Evolutionary conservation across 176 grass and related monocot genomes (phyloP), one percentile per base, ranked within the genome.

Genomic region (Avena eriantha): DNA sequence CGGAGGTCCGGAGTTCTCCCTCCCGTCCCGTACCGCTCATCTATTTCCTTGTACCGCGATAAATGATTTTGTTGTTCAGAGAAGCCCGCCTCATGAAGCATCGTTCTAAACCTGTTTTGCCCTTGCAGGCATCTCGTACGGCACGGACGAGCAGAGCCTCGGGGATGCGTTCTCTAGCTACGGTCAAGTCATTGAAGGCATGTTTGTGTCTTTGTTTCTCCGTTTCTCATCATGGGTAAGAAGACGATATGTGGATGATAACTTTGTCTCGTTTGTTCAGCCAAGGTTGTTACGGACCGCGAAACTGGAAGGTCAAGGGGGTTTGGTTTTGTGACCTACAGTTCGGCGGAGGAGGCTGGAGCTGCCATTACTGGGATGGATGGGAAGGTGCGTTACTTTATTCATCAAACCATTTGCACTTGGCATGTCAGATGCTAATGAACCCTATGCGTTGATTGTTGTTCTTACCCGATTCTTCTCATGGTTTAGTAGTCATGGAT

Each of bases 301-400:
- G 88, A 90, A 21, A 80, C 87, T 10, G 93, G 90, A 33, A 86
- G 93, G 26, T 95, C 93, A 2, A 95, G 93, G 70, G 93, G 90
- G 21, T 95, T 95, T 84, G 93, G 85, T 55, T 95, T 95, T 60
- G 93, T 95, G 33, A 95, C 88, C 13, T 95, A 83, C 83, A 86
- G 90, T 47, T 88, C 90, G 18, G 48, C 34, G 0, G 93, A 95
- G 12, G 85, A 95, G 55, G 90, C 90, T 14, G 81, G 82, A 19
- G 36, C 88, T 86, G 90, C 93, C 26, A 85, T 95, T 50, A 80
- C 85, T 16, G 90, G 68, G 41, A 80, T 95, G 90, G 87, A 95
- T 80, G 93, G 93, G 23, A 95, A 95, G 93, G 93, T 92, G 81
- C 0, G 79, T 41, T 5, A 0, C 77, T 54, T 50, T 36, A 4